phyloP scores from a whole-genome alignment of 1,139 yeast genomes.

The Saccharomyces hybrid region DNA sequence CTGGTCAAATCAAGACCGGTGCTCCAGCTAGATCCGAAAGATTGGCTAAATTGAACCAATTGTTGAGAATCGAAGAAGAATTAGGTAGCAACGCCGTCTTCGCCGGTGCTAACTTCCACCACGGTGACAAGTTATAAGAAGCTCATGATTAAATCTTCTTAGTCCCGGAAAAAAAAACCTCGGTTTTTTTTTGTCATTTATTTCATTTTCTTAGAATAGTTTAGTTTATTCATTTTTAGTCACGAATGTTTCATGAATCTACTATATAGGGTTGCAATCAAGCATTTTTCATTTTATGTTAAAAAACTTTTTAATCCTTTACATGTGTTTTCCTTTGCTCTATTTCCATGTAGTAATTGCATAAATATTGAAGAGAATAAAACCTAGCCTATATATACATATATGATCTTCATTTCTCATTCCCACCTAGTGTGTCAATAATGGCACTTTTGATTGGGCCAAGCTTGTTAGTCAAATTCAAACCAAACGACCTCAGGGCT shows the following conservation, averaged over 20 bases:
- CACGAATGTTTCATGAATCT: constrained; percentile 22
- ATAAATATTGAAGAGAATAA: not conserved
- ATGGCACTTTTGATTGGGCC: constrained; percentile 54
- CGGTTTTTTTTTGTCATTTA: constrained; percentile 2
- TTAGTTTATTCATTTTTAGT: constrained; percentile 9
- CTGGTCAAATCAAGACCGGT: constrained; percentile 98
- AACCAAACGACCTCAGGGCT: constrained; percentile 64
- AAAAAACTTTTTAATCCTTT: not conserved
- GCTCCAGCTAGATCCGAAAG: constrained; percentile 99
- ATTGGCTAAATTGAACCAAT: constrained; percentile 94
- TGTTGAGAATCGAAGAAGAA: constrained; percentile 94
- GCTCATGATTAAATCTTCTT: not conserved
- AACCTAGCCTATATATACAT: not conserved
- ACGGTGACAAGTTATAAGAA: constrained; percentile 29
- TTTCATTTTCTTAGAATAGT: constrained; percentile 1
- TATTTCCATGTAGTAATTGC: not conserved
- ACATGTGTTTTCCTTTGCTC: not conserved
- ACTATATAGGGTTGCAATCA: constrained; percentile 17
- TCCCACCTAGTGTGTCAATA: constrained; percentile 33
- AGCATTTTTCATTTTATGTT: not conserved
- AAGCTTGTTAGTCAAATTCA: constrained; percentile 56
- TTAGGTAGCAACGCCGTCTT: constrained; percentile 90
- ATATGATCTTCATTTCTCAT: not conserved
- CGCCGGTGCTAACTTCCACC: constrained; percentile 85
- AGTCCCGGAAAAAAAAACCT: not conserved